phyloP scores from a whole-genome alignment of 2,329 filamentous ascomycete species.

The Ophiostoma sp. region DNA sequence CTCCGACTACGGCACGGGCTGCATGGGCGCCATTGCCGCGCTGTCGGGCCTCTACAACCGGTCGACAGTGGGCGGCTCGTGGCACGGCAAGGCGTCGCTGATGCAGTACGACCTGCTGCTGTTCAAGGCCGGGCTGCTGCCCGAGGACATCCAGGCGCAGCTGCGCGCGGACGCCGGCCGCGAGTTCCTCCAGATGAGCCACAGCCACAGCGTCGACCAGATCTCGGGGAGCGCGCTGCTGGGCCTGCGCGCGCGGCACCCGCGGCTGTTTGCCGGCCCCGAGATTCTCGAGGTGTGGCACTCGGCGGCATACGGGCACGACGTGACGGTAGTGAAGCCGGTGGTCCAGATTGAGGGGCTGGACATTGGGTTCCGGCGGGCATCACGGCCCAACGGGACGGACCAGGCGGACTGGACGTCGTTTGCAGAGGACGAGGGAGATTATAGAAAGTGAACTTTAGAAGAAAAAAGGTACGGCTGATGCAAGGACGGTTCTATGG shows the following conservation, averaged over 20 bases:
- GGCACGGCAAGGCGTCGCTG: conserved; percentile 58
- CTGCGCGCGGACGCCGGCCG: conserved; percentile 41
- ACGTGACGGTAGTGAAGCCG: conserved; percentile 42
- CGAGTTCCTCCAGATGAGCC: conserved; percentile 51
- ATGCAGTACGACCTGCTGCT: conserved; percentile 65
- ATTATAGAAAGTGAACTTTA: neutral
- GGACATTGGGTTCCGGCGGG: conserved; percentile 41
- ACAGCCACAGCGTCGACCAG: conserved; percentile 60
- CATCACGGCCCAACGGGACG: conserved; percentile 48
- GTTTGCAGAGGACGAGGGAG: conserved; percentile 23
- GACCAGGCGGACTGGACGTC: conserved; percentile 48
- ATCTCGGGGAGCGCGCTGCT: conserved; percentile 56
- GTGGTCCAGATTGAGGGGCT: conserved; percentile 39
- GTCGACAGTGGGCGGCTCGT: conserved; percentile 59
- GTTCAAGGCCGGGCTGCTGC: conserved; percentile 55
- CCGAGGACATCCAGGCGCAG: conserved; percentile 46
- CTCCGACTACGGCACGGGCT: conserved; percentile 65
- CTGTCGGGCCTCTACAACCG: conserved; percentile 59
- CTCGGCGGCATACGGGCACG: conserved; percentile 38
- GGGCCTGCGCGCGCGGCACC: conserved; percentile 48
- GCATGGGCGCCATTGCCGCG: conserved; percentile 64
- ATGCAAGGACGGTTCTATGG: neutral
- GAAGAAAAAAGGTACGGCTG: neutral
- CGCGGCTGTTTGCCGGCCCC: conserved; percentile 46
- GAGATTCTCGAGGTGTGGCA: conserved; percentile 46